These are phyloP conservation scores for Pelargonium nanum DNA, from an alignment of 345 rosid genomes.

Conservation along the genomic window DNA sequence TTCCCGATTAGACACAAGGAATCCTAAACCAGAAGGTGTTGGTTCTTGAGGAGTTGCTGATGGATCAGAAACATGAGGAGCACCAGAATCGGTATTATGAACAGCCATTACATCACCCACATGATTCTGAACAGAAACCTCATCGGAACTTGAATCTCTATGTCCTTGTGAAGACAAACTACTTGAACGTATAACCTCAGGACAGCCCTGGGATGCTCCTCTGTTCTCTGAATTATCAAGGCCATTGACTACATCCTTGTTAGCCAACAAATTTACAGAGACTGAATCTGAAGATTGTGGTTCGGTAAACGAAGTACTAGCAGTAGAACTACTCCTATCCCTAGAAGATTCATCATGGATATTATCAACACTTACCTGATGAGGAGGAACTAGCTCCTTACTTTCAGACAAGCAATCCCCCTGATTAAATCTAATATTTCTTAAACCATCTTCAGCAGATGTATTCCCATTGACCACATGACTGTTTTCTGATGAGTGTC, in stretches of 20 bases:
- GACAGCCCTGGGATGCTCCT: slow-evolving; percentile 24
- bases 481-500: slow-evolving; percentile 23
- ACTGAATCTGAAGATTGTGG: slow-evolving; percentile 37
- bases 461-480: slow-evolving; percentile 13
- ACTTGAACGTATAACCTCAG: slow-evolving; percentile 19
- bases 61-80: slow-evolving; percentile 21
- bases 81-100: slow-evolving; percentile 15
- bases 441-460: slow-evolving; percentile 15
- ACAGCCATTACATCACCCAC: slow-evolving; percentile 17
- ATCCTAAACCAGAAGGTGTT: slow-evolving; percentile 38
- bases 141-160: slow-evolving; percentile 20
- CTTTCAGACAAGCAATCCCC: slow-evolving; percentile 26
- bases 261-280: slow-evolving; percentile 33
- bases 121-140: slow-evolving; percentile 20
- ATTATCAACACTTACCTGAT: slow-evolving; percentile 33
- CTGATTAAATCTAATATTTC: slow-evolving; percentile 17
- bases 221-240: slow-evolving; percentile 28
- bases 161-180: slow-evolving; percentile 20
- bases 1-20: slow-evolving; percentile 38
- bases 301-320: slow-evolving; percentile 33
- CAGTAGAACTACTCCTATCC: slow-evolving; percentile 28
- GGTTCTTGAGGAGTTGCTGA: slow-evolving; percentile 26
- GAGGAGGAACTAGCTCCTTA: slow-evolving; percentile 28
- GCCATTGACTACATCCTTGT: slow-evolving; percentile 39
- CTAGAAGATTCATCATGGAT: slow-evolving; percentile 26